Base-by-base conservation (phyloP, 164 flowering plant species). In the Brasenia schreberi region DNA sequence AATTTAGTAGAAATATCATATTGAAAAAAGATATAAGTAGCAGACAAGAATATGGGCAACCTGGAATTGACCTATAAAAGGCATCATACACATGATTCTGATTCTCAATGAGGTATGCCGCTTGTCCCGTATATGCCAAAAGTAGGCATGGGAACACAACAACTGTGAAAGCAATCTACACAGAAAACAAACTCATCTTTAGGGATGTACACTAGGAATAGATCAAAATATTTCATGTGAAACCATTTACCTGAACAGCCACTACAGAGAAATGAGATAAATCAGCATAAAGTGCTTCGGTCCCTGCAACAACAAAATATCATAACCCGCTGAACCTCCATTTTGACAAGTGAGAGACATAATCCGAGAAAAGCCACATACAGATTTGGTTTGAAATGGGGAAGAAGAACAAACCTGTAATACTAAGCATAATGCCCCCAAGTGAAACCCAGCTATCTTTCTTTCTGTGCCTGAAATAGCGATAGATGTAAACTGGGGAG, bases 211-310 rank as follows among this genome's bases (percentile, higher is more conserved):
- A 11, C 52, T 44, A 44, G 10, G 23, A 60, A 60, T 7, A 6
- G 19, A 17, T 60, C 14, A 60, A 9, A 53, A 53, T 18, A 27
- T 18, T 17, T 43, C 11, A 19, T 44, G 27, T 43, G 56, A 45
- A 56, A 6, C 65, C 43, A 64, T 42, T 17, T 62, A 71, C 73
- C 73, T 89, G 98, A 71, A 94, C 71, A 63, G 93, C 86, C 69
- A 83, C 76, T 61, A 88, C 90, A 6, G 99, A 96, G 82, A 89
- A 94, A 80, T 94, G 93, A 62, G 84, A 77, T 58, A 94, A 77
- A 72, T 94, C 99, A 0, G 99, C 99, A 82, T 89, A 94, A 52
- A 94, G 92, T 43, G 99, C 97, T 76, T 94, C 99, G 0, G 97
- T 94, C 53, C 99, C 99, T 94, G 90, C 52, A 78, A 69, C 4